These are phyloP conservation scores for Trypanosoma caninum DNA, from an alignment of 208 protist species.

Conservation along the genomic window DNA sequence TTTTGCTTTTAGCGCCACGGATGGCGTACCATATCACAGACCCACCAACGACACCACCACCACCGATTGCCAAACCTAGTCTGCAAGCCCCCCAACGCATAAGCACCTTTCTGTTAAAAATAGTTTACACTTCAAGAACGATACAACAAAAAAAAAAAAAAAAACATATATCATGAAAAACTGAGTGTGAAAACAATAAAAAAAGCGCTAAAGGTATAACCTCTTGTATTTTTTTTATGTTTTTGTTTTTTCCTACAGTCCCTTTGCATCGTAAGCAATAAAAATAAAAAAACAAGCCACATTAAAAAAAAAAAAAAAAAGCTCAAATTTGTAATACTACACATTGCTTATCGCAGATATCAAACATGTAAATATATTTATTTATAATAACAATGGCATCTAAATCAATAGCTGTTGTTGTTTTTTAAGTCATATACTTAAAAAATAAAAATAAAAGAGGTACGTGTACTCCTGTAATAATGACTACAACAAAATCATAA, in stretches of 20 bases:
- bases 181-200: slow-evolving; percentile 23
- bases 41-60: slow-evolving; percentile 3
- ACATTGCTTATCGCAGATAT: too few relatives aligned
- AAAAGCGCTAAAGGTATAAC: background rate
- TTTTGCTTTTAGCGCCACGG: background rate
- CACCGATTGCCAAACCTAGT: background rate
- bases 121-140: background rate
- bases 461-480: background rate
- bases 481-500: too few relatives aligned
- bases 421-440: background rate
- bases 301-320: background rate
- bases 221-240: background rate
- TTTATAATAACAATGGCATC: too few relatives aligned
- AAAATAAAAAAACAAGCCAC: background rate
- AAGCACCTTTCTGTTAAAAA: background rate
- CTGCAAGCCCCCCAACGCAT: slow-evolving; percentile 17
- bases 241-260: background rate
- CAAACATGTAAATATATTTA: too few relatives aligned
- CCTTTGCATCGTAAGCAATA: too few relatives aligned
- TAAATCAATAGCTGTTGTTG: too few relatives aligned
- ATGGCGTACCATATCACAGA: slow-evolving; percentile 4
- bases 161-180: slow-evolving; percentile 5
- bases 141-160: slow-evolving; percentile 17
- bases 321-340: too few relatives aligned
- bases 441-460: background rate